A percentile compares a stretch with the other conserved stretches of the same genome.
These are phyloP conservation scores for Bryoerythrophyllum caledonicum DNA, from an alignment of 225 moss, liverwort and hornwort genomes.

Conservation along the genomic window DNA sequence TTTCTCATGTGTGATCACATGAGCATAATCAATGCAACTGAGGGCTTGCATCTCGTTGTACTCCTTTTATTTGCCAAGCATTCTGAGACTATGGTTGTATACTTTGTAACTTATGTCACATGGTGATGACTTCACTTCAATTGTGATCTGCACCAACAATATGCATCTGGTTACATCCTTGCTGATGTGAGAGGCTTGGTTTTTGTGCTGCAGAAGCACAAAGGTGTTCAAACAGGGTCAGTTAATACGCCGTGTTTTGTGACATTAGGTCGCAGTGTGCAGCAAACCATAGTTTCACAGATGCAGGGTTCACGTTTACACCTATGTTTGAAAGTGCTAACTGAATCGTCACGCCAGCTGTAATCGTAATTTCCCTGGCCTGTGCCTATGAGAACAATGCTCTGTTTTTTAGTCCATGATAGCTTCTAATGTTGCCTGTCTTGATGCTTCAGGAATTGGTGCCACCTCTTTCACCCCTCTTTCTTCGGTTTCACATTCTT, in stretches of 20 bases:
- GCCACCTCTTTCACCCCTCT: background rate
- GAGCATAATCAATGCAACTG: background rate
- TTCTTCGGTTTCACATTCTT: background rate
- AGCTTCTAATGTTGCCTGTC: background rate
- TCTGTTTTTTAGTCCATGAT: background rate
- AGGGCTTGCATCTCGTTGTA: background rate
- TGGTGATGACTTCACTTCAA: background rate
- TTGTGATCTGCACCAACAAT: constrained; percentile 17
- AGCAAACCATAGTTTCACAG: constrained; percentile 18
- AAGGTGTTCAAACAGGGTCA: constrained; percentile 26
- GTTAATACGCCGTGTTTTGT: constrained; percentile 28
- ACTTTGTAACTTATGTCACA: background rate
- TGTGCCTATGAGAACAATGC: constrained; percentile 15
- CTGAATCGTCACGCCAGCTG: constrained; percentile 15
- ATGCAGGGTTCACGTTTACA: constrained; percentile 9
- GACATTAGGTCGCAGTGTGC: constrained; percentile 30
- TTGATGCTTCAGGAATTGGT: background rate
- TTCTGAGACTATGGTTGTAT: background rate
- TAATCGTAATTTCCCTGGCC: constrained; percentile 12
- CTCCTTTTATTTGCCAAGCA: constrained; percentile 11
- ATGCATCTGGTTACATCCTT: constrained; percentile 16
- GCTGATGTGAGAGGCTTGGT: constrained; percentile 28
- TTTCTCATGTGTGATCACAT: background rate
- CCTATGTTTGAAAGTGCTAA: constrained; percentile 10
- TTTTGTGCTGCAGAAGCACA: constrained; percentile 41